These are phyloP conservation scores for Cutaneotrichosporon mucoides DNA, from an alignment of 1,284 basidiomycete species.

Conservation along the genomic window DNA sequence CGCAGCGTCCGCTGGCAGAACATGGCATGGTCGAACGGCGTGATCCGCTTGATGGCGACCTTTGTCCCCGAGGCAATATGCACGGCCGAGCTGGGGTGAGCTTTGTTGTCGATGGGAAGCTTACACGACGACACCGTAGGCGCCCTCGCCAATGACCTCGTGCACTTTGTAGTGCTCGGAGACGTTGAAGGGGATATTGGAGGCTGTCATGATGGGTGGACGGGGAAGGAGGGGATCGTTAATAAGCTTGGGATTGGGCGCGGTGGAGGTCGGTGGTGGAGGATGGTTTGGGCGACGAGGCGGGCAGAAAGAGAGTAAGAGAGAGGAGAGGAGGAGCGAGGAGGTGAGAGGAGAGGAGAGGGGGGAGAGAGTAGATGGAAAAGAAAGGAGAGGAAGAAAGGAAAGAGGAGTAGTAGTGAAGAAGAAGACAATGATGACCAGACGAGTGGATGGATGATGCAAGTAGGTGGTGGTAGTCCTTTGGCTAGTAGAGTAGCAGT, in stretches of 20 bases:
- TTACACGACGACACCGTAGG: conserved; percentile 70
- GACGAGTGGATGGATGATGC: no score
- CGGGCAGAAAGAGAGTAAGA: background rate
- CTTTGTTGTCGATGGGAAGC: background rate
- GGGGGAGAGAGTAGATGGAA: background rate
- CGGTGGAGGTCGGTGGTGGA: background rate
- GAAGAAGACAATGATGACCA: no score
- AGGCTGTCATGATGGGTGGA: conserved; percentile 15
- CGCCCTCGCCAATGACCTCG: conserved; percentile 86
- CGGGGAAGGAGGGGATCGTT: background rate
- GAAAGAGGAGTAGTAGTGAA: no score
- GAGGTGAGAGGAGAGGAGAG: no score
- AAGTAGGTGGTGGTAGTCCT: no score
- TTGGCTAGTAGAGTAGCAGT: no score
- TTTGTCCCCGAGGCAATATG: conserved; percentile 74
- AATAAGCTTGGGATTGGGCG: background rate
- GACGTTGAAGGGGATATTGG: conserved; percentile 35
- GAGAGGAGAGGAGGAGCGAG: background rate
- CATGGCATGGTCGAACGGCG: conserved; percentile 89
- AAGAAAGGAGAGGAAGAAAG: background rate
- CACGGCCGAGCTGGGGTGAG: conserved; percentile 61
- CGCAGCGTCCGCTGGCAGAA: conserved; percentile 81
- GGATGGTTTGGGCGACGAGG: background rate
- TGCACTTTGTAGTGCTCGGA: conserved; percentile 73
- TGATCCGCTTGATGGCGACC: conserved; percentile 88